Conservation (phyloP, 176 grass and related monocot species). For the Alloteropsis semialata region DNA sequence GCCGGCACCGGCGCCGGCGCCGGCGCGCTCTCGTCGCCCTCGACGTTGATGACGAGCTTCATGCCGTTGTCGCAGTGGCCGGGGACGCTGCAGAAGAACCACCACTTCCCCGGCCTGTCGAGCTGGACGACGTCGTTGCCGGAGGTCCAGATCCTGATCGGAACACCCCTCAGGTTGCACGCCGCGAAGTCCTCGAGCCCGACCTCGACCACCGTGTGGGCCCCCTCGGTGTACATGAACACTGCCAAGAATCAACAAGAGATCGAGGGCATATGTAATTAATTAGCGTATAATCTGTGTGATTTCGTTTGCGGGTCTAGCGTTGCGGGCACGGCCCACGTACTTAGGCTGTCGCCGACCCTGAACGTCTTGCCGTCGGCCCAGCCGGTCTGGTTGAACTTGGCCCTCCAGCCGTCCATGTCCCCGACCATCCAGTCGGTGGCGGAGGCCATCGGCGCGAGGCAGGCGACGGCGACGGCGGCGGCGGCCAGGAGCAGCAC, state of each 20-base stretch:
- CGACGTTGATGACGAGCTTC: background rate
- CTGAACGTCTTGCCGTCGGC: background rate
- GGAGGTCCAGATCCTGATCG: background rate
- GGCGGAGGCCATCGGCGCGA: background rate
- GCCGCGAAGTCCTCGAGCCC: background rate
- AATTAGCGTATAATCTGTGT: too few species aligned
- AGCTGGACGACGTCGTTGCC: background rate
- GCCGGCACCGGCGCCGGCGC: too few species aligned
- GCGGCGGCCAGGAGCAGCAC: background rate
- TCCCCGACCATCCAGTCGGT: background rate
- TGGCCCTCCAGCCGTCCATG: background rate
- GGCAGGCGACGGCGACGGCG: background rate
- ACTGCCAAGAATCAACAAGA: background rate
- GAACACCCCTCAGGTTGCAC: background rate
- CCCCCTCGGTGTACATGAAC: background rate
- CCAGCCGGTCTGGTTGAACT: background rate
- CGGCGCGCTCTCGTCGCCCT: background rate
- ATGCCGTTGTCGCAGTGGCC: background rate
- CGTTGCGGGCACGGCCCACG: too few species aligned
- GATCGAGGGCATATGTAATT: too few species aligned
- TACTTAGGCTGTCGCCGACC: background rate
- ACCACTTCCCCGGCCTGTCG: background rate
- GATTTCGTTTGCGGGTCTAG: too few species aligned
- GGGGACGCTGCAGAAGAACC: conserved; percentile 2
- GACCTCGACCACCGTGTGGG: background rate